These are phyloP conservation scores for Boletus patriciae DNA, from an alignment of 768 basidiomycete genomes.

Conservation along the genomic window DNA sequence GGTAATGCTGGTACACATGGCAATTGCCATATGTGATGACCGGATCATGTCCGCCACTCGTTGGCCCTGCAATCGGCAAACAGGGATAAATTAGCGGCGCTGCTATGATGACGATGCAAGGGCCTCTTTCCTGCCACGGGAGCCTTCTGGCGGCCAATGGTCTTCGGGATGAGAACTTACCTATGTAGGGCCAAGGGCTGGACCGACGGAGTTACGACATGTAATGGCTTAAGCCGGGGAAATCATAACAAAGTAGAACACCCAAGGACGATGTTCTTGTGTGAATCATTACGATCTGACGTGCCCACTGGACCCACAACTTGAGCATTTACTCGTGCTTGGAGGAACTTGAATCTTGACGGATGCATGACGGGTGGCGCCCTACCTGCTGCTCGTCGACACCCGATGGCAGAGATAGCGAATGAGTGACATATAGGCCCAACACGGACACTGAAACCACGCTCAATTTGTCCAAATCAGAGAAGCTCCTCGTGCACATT, in stretches of 20 bases:
- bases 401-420: not conserved
- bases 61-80: constrained; percentile 2
- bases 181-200: not conserved
- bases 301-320: not conserved
- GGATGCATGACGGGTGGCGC: not conserved
- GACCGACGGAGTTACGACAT: not conserved
- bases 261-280: not conserved
- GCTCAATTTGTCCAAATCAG: constrained; percentile 6
- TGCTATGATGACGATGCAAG: not conserved
- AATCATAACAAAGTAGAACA: not conserved
- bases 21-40: constrained; percentile 2
- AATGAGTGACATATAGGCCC: not conserved
- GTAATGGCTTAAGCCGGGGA: not conserved
- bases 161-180: not conserved
- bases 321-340: not conserved
- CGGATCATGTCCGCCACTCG: constrained; percentile 6
- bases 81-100: not conserved
- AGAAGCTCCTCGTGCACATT: constrained; percentile 55
- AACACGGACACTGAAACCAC: not conserved
- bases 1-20: not conserved
- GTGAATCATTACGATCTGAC: not conserved
- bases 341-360: not conserved
- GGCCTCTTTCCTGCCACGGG: not conserved
- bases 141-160: not conserved
- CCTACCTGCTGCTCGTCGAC: not conserved